Percentiles rank a stretch among this genome's conserved stretches.
These are phyloP conservation scores for Sporothrix brasiliensis DNA, from an alignment of 2,329 filamentous ascomycete genomes.

Conservation along the genomic window DNA sequence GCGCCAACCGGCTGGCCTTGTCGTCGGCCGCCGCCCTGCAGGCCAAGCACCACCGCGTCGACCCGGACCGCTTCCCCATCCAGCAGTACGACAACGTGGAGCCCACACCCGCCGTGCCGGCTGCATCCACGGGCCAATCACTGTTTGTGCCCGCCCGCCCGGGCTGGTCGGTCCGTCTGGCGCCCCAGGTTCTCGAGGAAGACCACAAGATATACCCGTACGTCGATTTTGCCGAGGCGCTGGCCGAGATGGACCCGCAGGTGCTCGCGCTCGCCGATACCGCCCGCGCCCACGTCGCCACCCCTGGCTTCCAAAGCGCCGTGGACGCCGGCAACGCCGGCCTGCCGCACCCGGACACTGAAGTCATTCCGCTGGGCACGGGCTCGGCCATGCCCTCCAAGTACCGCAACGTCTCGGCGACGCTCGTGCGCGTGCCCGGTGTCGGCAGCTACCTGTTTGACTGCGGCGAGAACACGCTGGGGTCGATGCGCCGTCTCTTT, in stretches of 20 bases:
- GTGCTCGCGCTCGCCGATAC: conserved; percentile 58
- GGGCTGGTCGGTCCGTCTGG: conserved; percentile 52
- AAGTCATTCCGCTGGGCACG: conserved; percentile 86
- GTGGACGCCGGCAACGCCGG: conserved; percentile 61
- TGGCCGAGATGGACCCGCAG: conserved; percentile 45
- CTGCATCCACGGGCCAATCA: neutral
- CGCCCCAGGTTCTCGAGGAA: conserved; percentile 52
- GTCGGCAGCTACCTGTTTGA: conserved; percentile 90
- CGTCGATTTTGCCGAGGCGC: conserved; percentile 52
- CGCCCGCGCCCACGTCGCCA: conserved; percentile 49
- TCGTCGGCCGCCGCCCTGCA: conserved; percentile 67
- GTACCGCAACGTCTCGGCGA: conserved; percentile 92
- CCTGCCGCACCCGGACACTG: conserved; percentile 57
- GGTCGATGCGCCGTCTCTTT: conserved; percentile 78
- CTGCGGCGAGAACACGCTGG: conserved; percentile 88
- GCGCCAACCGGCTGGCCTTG: conserved; percentile 74
- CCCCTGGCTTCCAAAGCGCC: conserved; percentile 52
- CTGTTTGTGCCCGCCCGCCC: conserved; percentile 48
- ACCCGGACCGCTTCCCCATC: conserved; percentile 71
- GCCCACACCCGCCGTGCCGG: conserved; percentile 23
- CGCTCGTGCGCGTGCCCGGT: conserved; percentile 79
- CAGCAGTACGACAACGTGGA: conserved; percentile 64
- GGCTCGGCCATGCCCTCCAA: conserved; percentile 89
- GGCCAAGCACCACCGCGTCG: conserved; percentile 71
- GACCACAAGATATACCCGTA: conserved; percentile 52